A percentile compares a stretch with the other conserved stretches of the same genome.
phyloP scores from a whole-genome alignment of 805 yeast genomes.

The Schizosaccharomyces japonicus region DNA sequence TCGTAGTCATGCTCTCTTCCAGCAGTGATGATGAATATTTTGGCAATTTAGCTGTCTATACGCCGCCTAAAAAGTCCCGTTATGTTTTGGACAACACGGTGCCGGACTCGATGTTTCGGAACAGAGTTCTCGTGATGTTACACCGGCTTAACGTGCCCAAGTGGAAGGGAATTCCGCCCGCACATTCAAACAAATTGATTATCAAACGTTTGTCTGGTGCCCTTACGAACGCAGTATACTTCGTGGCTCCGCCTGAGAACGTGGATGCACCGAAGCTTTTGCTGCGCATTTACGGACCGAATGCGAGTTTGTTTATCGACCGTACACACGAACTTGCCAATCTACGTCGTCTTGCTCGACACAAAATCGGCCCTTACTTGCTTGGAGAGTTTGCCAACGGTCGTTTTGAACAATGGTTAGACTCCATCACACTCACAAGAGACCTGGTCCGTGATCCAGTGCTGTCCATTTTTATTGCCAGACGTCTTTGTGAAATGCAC shows the following conservation, averaged over 20 bases:
- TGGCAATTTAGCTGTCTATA: too few relatives aligned
- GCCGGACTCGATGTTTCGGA: slow-evolving; percentile 6
- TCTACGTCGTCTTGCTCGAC: slow-evolving; percentile 45
- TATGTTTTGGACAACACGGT: background rate
- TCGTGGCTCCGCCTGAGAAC: slow-evolving; percentile 27
- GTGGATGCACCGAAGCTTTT: slow-evolving; percentile 21
- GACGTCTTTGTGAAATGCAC: slow-evolving; percentile 91
- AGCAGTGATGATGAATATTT: too few relatives aligned
- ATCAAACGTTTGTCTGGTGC: slow-evolving; percentile 71
- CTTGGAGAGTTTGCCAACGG: slow-evolving; percentile 84
- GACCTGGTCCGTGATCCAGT: slow-evolving; percentile 52
- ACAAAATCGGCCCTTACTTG: slow-evolving; percentile 68
- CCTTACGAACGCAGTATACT: slow-evolving; percentile 59
- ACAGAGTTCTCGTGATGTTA: slow-evolving; percentile 25
- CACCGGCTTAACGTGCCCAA: slow-evolving; percentile 44
- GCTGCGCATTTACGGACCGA: slow-evolving; percentile 69
- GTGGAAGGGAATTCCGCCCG: slow-evolving; percentile 39
- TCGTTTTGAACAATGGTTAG: slow-evolving; percentile 75
- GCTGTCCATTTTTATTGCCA: slow-evolving; percentile 62
- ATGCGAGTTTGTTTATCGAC: slow-evolving; percentile 67
- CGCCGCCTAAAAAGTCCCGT: too few relatives aligned
- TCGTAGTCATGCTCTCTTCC: too few relatives aligned
- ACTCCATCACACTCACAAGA: slow-evolving; percentile 54
- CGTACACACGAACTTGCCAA: slow-evolving; percentile 55
- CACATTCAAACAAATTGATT: slow-evolving; percentile 21